A percentile compares a stretch with the other conserved stretches of the same genome.
phyloP scores from a whole-genome alignment of 2,329 filamentous ascomycete species.

The Exophiala bonariae region DNA sequence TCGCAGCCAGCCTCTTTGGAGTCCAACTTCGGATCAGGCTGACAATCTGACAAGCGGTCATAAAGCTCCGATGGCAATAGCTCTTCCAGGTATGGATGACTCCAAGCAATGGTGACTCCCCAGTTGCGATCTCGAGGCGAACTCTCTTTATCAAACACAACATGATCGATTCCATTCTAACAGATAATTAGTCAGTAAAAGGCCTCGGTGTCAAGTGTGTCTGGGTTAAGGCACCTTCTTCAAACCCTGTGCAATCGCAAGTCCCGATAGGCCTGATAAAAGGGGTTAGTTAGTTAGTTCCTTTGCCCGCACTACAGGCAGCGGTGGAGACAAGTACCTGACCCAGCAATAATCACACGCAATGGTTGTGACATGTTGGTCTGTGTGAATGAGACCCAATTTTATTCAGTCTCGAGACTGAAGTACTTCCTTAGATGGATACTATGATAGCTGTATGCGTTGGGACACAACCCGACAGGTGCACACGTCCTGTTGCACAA shows the following conservation, averaged over 20 bases:
- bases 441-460: too few species aligned
- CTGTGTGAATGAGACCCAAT: too few species aligned
- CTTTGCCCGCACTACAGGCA: background rate
- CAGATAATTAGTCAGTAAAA: background rate
- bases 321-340: slow-evolving; percentile 7
- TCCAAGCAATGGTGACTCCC: slow-evolving; percentile 35
- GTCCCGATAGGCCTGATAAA: slow-evolving; percentile 18
- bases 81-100: slow-evolving; percentile 35
- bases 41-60: slow-evolving; percentile 31
- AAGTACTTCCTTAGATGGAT: too few species aligned
- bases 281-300: background rate
- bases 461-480: too few species aligned
- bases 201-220: background rate
- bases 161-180: slow-evolving; percentile 23
- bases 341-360: slow-evolving; percentile 15
- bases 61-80: slow-evolving; percentile 37
- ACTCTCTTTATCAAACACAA: slow-evolving; percentile 22
- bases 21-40: slow-evolving; percentile 38
- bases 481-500: too few species aligned
- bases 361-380: slow-evolving; percentile 12
- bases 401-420: too few species aligned
- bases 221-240: slow-evolving; percentile 11
- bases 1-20: slow-evolving; percentile 16
- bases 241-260: slow-evolving; percentile 21
- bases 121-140: slow-evolving; percentile 23